These are phyloP conservation scores for Choiromyces venosus DNA, from an alignment of 495 filamentous ascomycete genomes.

Conservation along the genomic window DNA sequence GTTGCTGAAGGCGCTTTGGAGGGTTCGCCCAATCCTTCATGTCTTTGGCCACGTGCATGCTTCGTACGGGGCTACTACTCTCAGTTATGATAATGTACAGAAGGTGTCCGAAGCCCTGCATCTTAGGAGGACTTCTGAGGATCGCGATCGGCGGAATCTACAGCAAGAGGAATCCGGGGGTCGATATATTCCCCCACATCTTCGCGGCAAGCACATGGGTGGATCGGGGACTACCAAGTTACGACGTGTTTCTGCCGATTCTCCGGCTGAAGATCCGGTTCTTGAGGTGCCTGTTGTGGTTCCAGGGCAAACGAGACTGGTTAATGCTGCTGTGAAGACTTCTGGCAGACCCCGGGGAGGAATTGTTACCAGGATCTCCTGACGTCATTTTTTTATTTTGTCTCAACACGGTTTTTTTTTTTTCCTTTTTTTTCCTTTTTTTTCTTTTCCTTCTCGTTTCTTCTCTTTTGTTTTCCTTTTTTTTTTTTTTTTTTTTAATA, in stretches of 20 bases:
- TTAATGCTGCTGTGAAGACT: background rate
- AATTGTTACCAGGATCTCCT: background rate
- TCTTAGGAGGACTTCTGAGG: background rate
- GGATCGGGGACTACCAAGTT: background rate
- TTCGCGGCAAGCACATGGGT: background rate
- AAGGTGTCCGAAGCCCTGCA: slow-evolving; percentile 5
- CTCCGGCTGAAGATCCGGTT: background rate
- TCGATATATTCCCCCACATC: background rate
- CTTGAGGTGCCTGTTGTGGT: background rate
- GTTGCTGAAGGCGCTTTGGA: slow-evolving; percentile 70
- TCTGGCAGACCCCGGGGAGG: background rate
- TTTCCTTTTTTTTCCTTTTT: too few relatives aligned
- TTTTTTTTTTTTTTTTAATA: too few relatives aligned
- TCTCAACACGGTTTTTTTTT: too few relatives aligned
- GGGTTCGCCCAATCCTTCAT: slow-evolving; percentile 69
- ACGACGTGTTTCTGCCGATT: background rate
- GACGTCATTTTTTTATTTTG: too few relatives aligned
- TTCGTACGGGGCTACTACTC: slow-evolving; percentile 53
- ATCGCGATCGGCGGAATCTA: background rate
- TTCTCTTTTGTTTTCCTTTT: too few relatives aligned
- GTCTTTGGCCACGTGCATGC: slow-evolving; percentile 86
- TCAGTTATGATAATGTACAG: slow-evolving; percentile 51
- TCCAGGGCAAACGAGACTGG: background rate
- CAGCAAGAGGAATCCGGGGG: background rate
- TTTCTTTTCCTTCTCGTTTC: too few relatives aligned